Percentiles rank a stretch among this genome's conserved stretches.
Evolutionary conservation across 2,329 filamentous ascomycete genomes (phyloP).

Genomic region (Simplicillium aogashimaense): DNA sequence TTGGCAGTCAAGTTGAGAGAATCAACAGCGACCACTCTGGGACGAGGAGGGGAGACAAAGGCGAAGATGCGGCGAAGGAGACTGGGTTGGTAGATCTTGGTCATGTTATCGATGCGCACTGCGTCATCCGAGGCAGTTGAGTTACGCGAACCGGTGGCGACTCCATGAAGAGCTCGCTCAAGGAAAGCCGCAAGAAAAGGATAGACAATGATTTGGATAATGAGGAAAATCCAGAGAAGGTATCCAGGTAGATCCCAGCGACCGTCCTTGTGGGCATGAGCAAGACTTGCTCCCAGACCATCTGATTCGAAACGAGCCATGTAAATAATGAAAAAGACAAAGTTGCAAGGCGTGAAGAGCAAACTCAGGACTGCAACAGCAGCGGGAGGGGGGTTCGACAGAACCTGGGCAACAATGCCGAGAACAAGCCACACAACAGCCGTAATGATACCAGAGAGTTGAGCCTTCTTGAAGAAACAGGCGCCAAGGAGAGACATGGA

Average conservation of each 20-base stretch:
- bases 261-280: constrained; percentile 47
- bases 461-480: constrained; percentile 69
- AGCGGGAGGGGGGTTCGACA: constrained; percentile 47
- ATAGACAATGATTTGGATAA: constrained; percentile 60
- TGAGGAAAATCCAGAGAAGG: constrained; percentile 62
- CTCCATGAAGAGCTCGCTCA: constrained; percentile 41
- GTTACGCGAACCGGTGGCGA: constrained; percentile 50
- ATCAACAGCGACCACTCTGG: constrained; percentile 65
- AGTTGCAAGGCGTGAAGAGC: constrained; percentile 78
- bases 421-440: constrained; percentile 62
- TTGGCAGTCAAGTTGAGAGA: constrained; percentile 57
- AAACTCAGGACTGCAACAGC: constrained; percentile 58
- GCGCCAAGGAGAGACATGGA: constrained; percentile 69
- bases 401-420: constrained; percentile 68
- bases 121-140: constrained; percentile 33
- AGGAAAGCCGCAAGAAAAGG: constrained; percentile 61
- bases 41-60: constrained; percentile 36
- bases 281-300: constrained; percentile 46
- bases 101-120: constrained; percentile 59
- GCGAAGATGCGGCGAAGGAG: constrained; percentile 42
- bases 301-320: constrained; percentile 63
- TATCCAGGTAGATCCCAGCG: constrained; percentile 59
- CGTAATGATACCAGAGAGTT: constrained; percentile 68
- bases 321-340: constrained; percentile 63
- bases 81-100: constrained; percentile 63